A percentile compares a stretch with the other conserved stretches of the same genome.
Conservation (phyloP, 2,329 filamentous ascomycete species). For the Elsinoe arachidis region DNA sequence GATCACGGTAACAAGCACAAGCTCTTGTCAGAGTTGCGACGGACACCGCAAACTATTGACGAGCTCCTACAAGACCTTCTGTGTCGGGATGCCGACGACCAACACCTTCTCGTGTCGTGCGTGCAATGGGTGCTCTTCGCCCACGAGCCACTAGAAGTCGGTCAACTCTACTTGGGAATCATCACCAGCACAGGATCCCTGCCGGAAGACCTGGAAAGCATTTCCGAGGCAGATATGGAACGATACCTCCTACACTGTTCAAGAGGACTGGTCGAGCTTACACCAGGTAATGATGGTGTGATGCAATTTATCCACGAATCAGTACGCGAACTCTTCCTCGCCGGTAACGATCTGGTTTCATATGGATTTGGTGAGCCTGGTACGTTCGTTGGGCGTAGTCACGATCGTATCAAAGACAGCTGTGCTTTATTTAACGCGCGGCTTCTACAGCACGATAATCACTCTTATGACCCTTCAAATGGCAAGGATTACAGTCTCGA, state of each 20-base stretch:
- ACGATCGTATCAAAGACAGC: neutral
- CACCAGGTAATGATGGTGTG: conserved; percentile 21
- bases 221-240: conserved; percentile 20
- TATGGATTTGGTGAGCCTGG: neutral
- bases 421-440: neutral
- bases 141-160: conserved; percentile 32
- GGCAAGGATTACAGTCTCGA: no score
- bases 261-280: conserved; percentile 44
- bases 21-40: neutral
- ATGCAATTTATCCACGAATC: conserved; percentile 50
- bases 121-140: conserved; percentile 49
- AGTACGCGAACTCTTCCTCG: conserved; percentile 40
- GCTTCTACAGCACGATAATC: no score
- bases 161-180: conserved; percentile 41
- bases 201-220: conserved; percentile 20
- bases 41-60: conserved; percentile 5
- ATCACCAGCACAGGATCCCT: conserved; percentile 23
- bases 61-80: conserved; percentile 14
- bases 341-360: conserved; percentile 24
- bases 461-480: no score
- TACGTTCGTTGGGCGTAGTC: neutral
- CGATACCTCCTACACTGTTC: conserved; percentile 36
- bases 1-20: conserved; percentile 9
- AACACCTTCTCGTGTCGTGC: conserved; percentile 36
- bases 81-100: conserved; percentile 32